Percentiles rank a stretch among this genome's conserved stretches.
These are phyloP conservation scores for Wallacemonas sp. DNA, from an alignment of 208 protist genomes.

Conservation along the genomic window DNA sequence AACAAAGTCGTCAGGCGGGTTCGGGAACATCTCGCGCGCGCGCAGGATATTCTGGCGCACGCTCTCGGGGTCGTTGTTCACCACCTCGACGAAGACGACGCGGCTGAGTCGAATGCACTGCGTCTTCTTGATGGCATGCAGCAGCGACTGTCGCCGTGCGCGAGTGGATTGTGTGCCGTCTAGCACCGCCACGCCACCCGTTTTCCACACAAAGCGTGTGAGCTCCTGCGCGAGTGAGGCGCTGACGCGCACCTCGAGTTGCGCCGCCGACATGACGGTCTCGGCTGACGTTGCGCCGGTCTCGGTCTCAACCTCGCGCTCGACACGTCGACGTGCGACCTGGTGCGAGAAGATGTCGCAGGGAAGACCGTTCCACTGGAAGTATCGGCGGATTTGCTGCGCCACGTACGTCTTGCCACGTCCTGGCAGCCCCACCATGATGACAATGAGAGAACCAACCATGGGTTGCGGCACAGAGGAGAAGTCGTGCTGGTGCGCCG, in stretches of 20 bases:
- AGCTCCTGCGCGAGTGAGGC: slow-evolving; percentile 60
- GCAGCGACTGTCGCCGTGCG: slow-evolving; percentile 51
- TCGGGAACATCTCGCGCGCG: slow-evolving; percentile 52
- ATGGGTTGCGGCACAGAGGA: slow-evolving; percentile 82
- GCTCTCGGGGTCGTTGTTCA: slow-evolving; percentile 55
- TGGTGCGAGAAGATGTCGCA: slow-evolving; percentile 79
- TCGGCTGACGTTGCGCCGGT: background rate
- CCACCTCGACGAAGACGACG: slow-evolving; percentile 85
- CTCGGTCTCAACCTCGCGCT: slow-evolving; percentile 14
- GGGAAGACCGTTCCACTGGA: slow-evolving; percentile 88
- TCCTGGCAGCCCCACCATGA: slow-evolving; percentile 90
- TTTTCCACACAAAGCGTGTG: slow-evolving; percentile 57
- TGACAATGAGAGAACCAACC: slow-evolving; percentile 85
- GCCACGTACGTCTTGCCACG: slow-evolving; percentile 90
- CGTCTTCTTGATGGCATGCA: slow-evolving; percentile 68
- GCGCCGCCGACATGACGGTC: slow-evolving; percentile 15
- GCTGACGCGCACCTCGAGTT: slow-evolving; percentile 48
- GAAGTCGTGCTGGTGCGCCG: slow-evolving; percentile 54
- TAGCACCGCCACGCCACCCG: slow-evolving; percentile 73
- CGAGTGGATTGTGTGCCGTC: slow-evolving; percentile 74
- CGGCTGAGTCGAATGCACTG: slow-evolving; percentile 58
- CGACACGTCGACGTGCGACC: slow-evolving; percentile 40
- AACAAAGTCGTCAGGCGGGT: slow-evolving; percentile 70
- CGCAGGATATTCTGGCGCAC: slow-evolving; percentile 65
- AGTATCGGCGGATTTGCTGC: slow-evolving; percentile 90